Base-by-base conservation (phyloP, 352 stramenopile species). In the Pythium rhizo-oryzae region DNA sequence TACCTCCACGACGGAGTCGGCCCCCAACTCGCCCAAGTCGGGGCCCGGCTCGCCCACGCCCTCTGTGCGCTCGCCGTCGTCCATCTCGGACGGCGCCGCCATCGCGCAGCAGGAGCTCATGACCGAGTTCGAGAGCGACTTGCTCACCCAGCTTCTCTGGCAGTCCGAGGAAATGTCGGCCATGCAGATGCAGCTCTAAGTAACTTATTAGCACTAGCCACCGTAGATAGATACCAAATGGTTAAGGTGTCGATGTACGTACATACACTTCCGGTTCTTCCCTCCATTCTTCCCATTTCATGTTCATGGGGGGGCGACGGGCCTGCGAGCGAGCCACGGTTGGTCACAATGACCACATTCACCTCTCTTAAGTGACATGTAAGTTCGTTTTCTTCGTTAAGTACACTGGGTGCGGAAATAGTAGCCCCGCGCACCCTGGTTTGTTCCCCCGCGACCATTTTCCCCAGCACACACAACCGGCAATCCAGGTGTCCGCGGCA, bases 131-230 rank as follows among this genome's bases (percentile, higher is more conserved):
- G 68, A 74, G 25, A 61, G 44, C 37, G 68, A 74, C 35, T 24
- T 74, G 13, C 68, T 74, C 55, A 62, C 69, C 37, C 68, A 74
- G 68, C 57, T 74, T 4, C 57, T 74, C 16, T 74, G 68, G 68
- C 68, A 74, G 24, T 74, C 68, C 8, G 68, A 74, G n/a, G 61
- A 70, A 41, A 41, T 72, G 43, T n/a, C 43, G 21, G 28, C 37
- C 8, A 72, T 68, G 66, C 59, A 66, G 23, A 72, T 67, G 66
- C 44, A 62, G 41, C 56, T 71, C 23, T 65, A 65, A 63, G 12
- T 33, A 51, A 51, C 15, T 51, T 51, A 51, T 44, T 13, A 53
- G 24, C n/a, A 25, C 13, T 37, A 53, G 41, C 8, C 30, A 35
- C 19, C 7, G 52, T 65, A 58, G 59, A 50, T 30, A 59, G 52